Percentiles rank a stretch among this genome's conserved stretches.
These are phyloP conservation scores for Malus hybrid DNA, from an alignment of 331 rosid genomes.

Conservation along the genomic window DNA sequence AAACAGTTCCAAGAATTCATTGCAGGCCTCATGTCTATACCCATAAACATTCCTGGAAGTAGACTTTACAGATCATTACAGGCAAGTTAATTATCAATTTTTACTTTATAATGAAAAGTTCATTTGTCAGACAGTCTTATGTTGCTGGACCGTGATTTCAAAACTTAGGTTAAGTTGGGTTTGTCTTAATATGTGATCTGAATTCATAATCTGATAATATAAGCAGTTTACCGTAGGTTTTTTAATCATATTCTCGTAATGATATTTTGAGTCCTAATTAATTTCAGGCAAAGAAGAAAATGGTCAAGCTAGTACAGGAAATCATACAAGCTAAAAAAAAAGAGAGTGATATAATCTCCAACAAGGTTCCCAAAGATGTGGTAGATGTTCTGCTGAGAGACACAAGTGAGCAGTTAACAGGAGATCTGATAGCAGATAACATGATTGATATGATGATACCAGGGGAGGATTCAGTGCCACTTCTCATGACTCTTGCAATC, in stretches of 20 bases:
- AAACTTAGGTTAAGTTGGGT: not conserved
- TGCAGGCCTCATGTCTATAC: slow-evolving; percentile 92
- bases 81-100: slow-evolving; percentile 33
- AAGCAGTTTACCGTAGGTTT: not conserved
- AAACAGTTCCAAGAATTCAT: slow-evolving; percentile 81
- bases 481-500: slow-evolving; percentile 80
- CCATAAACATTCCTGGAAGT: slow-evolving; percentile 82
- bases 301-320: slow-evolving; percentile 65
- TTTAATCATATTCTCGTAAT: not conserved
- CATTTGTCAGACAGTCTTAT: not conserved
- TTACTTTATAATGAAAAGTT: not conserved
- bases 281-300: slow-evolving; percentile 82
- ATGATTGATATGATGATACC: slow-evolving; percentile 99
- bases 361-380: slow-evolving; percentile 55
- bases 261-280: slow-evolving; percentile 9
- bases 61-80: slow-evolving; percentile 71
- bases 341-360: slow-evolving; percentile 22
- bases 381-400: slow-evolving; percentile 77
- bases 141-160: not conserved
- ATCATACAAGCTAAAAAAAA: slow-evolving; percentile 51
- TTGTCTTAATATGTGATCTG: not conserved
- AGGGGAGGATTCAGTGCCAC: slow-evolving; percentile 99
- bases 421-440: slow-evolving; percentile 79
- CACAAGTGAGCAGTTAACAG: slow-evolving; percentile 58
- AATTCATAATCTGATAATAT: not conserved